These are phyloP conservation scores for Pseudozyma sp. DNA, from an alignment of 1,284 basidiomycete genomes.

Conservation along the genomic window DNA sequence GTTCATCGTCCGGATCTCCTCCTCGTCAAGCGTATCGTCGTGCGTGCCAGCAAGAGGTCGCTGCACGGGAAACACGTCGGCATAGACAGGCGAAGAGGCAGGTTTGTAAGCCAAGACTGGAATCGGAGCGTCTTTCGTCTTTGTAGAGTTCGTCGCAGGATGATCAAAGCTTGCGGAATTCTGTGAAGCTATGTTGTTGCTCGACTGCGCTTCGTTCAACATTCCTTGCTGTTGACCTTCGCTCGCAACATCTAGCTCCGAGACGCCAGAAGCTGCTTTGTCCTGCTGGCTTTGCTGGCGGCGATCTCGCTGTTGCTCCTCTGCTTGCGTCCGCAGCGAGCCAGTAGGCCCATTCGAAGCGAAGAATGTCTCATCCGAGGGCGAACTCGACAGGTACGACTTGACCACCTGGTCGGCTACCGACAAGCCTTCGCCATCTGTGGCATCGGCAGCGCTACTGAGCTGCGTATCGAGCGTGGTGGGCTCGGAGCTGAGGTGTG, in stretches of 20 bases:
- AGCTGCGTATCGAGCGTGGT: conserved; percentile 37
- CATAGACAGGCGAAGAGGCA: conserved; percentile 21
- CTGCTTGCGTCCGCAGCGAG: neutral
- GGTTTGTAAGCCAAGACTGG: conserved; percentile 18
- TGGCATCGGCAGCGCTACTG: conserved; percentile 23
- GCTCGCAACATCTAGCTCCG: no score
- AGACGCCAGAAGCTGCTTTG: neutral
- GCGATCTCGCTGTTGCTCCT: neutral
- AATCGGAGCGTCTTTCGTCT: neutral
- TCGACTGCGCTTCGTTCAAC: neutral
- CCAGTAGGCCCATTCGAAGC: conserved; percentile 3
- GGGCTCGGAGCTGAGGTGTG: conserved; percentile 24
- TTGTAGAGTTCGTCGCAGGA: neutral
- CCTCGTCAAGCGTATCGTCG: conserved; percentile 32
- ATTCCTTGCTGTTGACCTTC: neutral
- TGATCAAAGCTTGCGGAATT: no score
- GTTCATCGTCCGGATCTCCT: conserved; percentile 47
- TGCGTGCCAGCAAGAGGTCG: conserved; percentile 21
- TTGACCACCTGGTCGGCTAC: conserved; percentile 28
- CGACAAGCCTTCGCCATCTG: conserved; percentile 14
- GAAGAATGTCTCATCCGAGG: conserved; percentile 31
- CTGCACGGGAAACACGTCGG: conserved; percentile 1
- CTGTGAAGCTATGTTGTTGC: neutral
- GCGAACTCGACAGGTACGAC: conserved; percentile 27
- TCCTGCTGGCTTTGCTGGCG: neutral